Percentiles rank a stretch among this genome's conserved stretches.
phyloP scores from a whole-genome alignment of 441 rosid species.

The Syzygium malaccense region DNA sequence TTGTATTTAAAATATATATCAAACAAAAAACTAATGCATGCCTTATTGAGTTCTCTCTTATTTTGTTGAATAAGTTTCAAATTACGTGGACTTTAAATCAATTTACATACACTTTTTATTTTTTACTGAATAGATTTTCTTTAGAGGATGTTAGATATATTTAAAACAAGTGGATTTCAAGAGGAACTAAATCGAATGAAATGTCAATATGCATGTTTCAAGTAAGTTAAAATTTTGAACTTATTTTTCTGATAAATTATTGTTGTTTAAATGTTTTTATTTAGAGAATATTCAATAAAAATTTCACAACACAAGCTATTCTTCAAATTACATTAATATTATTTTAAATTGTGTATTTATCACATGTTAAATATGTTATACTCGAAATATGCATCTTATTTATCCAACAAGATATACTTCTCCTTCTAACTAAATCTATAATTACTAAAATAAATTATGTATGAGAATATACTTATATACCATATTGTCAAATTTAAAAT shows the following conservation, averaged over 20 bases:
- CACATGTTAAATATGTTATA: neutral
- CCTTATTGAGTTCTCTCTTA: too few relatives aligned
- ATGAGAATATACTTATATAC: neutral
- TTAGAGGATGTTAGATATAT: neutral
- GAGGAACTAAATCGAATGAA: neutral
- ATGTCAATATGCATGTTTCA: neutral
- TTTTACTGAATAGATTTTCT: too few relatives aligned
- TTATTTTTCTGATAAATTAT: neutral
- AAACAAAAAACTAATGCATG: too few relatives aligned
- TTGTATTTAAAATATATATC: too few relatives aligned
- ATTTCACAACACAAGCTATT: neutral
- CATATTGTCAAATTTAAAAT: neutral
- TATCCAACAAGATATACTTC: neutral
- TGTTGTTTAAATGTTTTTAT: neutral
- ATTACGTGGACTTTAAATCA: too few relatives aligned
- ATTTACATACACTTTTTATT: too few relatives aligned
- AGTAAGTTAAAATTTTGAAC: neutral
- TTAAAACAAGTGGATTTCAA: neutral
- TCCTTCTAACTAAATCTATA: neutral
- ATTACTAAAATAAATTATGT: neutral
- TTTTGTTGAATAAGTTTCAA: too few relatives aligned
- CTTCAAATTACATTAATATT: neutral
- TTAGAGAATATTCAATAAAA: neutral
- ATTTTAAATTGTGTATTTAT: neutral
- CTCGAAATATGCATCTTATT: neutral